Evolutionary conservation across 768 basidiomycete genomes (phyloP).

Genomic region (Mycena alexandri): DNA sequence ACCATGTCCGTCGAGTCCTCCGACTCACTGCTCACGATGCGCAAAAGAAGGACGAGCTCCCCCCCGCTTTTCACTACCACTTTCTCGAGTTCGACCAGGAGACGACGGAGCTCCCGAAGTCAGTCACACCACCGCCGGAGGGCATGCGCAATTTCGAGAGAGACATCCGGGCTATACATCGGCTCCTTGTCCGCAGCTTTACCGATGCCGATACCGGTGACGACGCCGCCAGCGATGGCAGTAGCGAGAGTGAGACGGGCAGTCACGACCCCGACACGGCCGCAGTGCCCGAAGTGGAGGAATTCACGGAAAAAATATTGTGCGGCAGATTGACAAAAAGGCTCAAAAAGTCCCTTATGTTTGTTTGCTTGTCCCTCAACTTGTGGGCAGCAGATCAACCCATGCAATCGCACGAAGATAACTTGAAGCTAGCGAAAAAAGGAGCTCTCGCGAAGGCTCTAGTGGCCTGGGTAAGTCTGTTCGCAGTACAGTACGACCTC

Average conservation of each 20-base stretch:
- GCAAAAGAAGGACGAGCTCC: too few species aligned
- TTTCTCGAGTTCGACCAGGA: too few species aligned
- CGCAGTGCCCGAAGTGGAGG: conserved; percentile 4
- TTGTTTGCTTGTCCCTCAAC: conserved; percentile 10
- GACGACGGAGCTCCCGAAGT: too few species aligned
- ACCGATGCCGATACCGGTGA: too few species aligned
- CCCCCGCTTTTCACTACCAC: too few species aligned
- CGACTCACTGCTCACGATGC: too few species aligned
- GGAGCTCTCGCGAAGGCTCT: conserved; percentile 5
- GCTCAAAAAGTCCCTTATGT: conserved; percentile 1
- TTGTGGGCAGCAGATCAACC: conserved; percentile 6
- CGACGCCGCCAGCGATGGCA: background rate
- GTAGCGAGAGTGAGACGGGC: background rate
- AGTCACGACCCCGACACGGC: background rate
- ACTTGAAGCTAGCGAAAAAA: background rate
- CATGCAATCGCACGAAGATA: conserved; percentile 3
- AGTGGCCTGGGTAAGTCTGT: conserved; percentile 7
- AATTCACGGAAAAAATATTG: background rate
- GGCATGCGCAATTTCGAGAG: conserved; percentile 46
- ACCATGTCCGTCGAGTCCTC: too few species aligned
- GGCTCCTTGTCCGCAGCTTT: conserved; percentile 16
- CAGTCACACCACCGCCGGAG: conserved; percentile 44
- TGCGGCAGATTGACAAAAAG: conserved; percentile 1
- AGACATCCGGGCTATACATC: conserved; percentile 8
- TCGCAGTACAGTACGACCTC: background rate